A percentile compares a stretch with the other conserved stretches of the same genome.
phyloP scores from a whole-genome alignment of 345 rosid genomes.

The Rhodomyrtus tomentosa region DNA sequence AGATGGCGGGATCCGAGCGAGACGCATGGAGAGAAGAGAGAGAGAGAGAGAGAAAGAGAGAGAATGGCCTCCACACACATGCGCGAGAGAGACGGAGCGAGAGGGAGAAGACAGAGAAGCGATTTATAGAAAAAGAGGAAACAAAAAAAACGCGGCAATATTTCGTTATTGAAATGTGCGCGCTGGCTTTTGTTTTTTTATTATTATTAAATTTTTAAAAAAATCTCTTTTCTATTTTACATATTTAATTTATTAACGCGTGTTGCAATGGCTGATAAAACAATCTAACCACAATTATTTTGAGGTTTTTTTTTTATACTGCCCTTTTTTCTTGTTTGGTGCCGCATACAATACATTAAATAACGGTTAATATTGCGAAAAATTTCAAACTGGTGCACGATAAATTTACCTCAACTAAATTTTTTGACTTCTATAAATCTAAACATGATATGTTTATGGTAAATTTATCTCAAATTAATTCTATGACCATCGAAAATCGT shows the following conservation, averaged over 20 bases:
- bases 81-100: neutral
- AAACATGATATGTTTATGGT: no score
- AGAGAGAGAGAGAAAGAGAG: neutral
- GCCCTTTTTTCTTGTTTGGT: no score
- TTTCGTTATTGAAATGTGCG: neutral
- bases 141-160: neutral
- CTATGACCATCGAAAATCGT: no score
- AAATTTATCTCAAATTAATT: no score
- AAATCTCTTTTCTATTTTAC: rapidly evolving
- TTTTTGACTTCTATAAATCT: no score
- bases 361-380: no score
- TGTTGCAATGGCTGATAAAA: neutral
- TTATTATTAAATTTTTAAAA: rapidly evolving
- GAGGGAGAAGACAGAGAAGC: neutral
- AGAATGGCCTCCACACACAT: neutral
- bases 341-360: no score
- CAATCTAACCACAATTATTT: neutral
- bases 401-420: no score
- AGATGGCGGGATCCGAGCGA: neutral
- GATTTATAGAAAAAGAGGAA: neutral
- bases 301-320: no score
- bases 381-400: no score
- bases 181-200: neutral
- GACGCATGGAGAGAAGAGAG: neutral
- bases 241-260: neutral